Evolutionary conservation across 2,329 filamentous ascomycete genomes (phyloP).

Genomic region (Calonectria pseudoreteaudii): DNA sequence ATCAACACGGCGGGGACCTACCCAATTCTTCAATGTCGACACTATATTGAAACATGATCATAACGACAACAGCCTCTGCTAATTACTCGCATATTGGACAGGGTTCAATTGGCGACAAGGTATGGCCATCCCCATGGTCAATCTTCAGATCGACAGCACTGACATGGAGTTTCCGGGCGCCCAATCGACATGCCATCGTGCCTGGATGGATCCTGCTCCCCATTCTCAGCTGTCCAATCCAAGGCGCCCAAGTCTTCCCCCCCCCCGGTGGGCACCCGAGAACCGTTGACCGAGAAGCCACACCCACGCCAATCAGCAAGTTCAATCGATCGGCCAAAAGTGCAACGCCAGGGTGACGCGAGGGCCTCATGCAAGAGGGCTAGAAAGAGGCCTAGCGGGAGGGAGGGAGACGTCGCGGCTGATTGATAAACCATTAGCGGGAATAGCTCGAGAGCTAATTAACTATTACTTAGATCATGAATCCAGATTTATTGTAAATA

Average conservation of each 20-base stretch:
- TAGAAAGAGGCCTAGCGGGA: slow-evolving; percentile 11
- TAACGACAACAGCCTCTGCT: neutral
- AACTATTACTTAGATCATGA: neutral
- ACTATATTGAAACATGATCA: neutral
- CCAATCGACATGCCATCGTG: slow-evolving; percentile 17
- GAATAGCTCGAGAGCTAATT: neutral
- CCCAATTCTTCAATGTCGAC: neutral
- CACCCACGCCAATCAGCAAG: slow-evolving; percentile 19
- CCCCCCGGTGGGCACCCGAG: slow-evolving; percentile 15
- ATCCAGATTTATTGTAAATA: neutral
- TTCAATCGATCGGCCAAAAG: slow-evolving; percentile 3
- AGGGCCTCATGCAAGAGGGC: slow-evolving; percentile 23
- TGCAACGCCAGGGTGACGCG: slow-evolving; percentile 10
- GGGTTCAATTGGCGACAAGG: neutral
- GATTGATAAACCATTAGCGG: neutral
- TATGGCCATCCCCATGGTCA: neutral
- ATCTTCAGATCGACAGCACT: slow-evolving; percentile 7
- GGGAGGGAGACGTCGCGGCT: slow-evolving; percentile 10
- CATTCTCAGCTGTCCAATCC: slow-evolving; percentile 19
- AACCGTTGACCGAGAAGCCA: slow-evolving; percentile 17
- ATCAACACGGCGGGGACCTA: slow-evolving; percentile 1
- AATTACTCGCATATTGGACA: neutral
- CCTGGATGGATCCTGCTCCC: slow-evolving; percentile 18
- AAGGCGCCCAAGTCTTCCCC: slow-evolving; percentile 10
- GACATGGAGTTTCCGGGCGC: neutral